Percentiles rank a stretch among this genome's conserved stretches.
Evolutionary conservation across 768 basidiomycete species (phyloP).

Genomic region (Hydnomerulius pinastri): DNA sequence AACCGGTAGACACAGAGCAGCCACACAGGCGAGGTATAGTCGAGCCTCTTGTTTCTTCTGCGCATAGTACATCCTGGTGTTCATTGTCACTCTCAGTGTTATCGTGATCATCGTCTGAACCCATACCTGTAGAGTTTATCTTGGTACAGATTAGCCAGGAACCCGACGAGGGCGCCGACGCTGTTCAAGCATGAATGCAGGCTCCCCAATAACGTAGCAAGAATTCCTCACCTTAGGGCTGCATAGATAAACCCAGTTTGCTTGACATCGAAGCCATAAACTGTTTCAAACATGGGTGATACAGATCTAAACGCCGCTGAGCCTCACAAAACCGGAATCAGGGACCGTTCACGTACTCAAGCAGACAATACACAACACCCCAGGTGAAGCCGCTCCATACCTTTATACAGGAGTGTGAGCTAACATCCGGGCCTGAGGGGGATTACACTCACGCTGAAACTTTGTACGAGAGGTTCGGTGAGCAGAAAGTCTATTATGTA

Average conservation of each 20-base stretch:
- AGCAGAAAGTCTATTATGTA: slow-evolving; percentile 20
- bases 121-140: slow-evolving; percentile 49
- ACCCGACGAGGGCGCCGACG: slow-evolving; percentile 51
- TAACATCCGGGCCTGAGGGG: too few species aligned
- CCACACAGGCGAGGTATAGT: slow-evolving; percentile 54
- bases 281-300: slow-evolving; percentile 50
- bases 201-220: neutral
- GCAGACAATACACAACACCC: slow-evolving; percentile 70
- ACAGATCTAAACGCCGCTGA: slow-evolving; percentile 44
- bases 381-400: slow-evolving; percentile 71
- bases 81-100: slow-evolving; percentile 20
- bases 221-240: slow-evolving; percentile 46
- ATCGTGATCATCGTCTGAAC: neutral
- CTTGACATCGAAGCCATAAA: slow-evolving; percentile 64
- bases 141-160: slow-evolving; percentile 46
- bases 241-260: slow-evolving; percentile 60
- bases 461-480: slow-evolving; percentile 68
- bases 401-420: slow-evolving; percentile 31
- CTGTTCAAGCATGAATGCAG: slow-evolving; percentile 32
- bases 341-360: slow-evolving; percentile 43
- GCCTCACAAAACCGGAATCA: neutral
- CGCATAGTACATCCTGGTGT: slow-evolving; percentile 21
- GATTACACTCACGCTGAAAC: slow-evolving; percentile 70
- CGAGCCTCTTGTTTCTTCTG: slow-evolving; percentile 55
- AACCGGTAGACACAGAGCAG: slow-evolving; percentile 52